Evolutionary conservation across 1,284 basidiomycete species (phyloP).

Genomic region (Ustanciosporium gigantosporum): DNA sequence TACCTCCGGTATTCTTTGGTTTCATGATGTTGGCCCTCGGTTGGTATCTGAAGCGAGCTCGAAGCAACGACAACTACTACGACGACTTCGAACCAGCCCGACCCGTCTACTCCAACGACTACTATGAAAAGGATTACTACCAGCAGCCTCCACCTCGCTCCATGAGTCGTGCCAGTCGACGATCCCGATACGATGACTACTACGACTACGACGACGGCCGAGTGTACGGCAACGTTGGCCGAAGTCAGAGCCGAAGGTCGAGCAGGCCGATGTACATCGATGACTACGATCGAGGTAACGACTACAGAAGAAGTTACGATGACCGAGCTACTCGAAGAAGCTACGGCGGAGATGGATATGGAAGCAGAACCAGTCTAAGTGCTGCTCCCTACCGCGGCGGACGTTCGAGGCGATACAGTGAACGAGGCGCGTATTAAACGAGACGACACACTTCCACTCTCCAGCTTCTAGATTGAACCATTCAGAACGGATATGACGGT

Average conservation of each 20-base stretch:
- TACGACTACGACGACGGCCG: constrained; percentile 35
- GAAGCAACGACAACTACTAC: constrained; percentile 29
- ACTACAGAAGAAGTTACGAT: constrained; percentile 27
- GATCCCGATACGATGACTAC: constrained; percentile 38
- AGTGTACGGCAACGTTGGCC: constrained; percentile 32
- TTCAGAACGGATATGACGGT: no score
- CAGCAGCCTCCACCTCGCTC: constrained; percentile 15
- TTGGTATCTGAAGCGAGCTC: constrained; percentile 36
- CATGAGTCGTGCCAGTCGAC: constrained; percentile 30
- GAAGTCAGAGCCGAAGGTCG: constrained; percentile 19
- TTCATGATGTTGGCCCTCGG: constrained; percentile 39
- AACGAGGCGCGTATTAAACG: constrained; percentile 34
- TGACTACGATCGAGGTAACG: constrained; percentile 15
- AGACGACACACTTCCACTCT: no score
- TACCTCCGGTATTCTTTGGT: constrained; percentile 46
- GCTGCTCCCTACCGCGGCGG: constrained; percentile 31
- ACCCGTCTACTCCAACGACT: constrained; percentile 19
- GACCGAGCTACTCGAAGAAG: constrained; percentile 17
- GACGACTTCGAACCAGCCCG: constrained; percentile 37
- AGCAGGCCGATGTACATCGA: constrained; percentile 3
- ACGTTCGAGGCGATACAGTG: constrained; percentile 36
- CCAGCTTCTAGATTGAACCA: no score
- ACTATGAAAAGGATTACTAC: constrained; percentile 24
- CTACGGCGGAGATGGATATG: constrained; percentile 21
- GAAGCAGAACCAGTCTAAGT: constrained; percentile 26